Conservation (phyloP, 192 early-diverging fungal genomes). For the Backusella westeae region DNA sequence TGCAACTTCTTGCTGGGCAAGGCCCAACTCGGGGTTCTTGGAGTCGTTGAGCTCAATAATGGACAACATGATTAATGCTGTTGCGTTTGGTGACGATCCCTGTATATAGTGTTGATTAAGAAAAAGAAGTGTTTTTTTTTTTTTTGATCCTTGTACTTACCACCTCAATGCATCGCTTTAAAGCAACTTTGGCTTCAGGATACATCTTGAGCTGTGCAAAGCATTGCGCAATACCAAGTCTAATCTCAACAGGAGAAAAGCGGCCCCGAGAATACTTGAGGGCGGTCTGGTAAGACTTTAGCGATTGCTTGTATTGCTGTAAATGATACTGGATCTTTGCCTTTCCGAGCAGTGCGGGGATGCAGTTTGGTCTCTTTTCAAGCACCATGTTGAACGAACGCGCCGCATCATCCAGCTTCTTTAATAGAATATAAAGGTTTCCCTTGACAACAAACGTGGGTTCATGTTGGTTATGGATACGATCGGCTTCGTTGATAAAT, state of each 20-base stretch:
- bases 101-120: not conserved
- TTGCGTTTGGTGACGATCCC: constrained; percentile 45
- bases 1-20: constrained; percentile 41
- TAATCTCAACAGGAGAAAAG: constrained; percentile 54
- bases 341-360: constrained; percentile 62
- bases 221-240: constrained; percentile 88
- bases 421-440: constrained; percentile 50
- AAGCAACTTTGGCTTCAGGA: constrained; percentile 66
- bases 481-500: constrained; percentile 73
- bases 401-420: constrained; percentile 53
- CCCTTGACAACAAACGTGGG: constrained; percentile 76
- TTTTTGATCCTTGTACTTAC: constrained; percentile 31
- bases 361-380: constrained; percentile 45
- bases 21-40: constrained; percentile 43
- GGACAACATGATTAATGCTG: constrained; percentile 72
- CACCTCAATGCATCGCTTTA: constrained; percentile 66
- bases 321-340: constrained; percentile 60
- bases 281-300: constrained; percentile 76
- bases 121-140: too few relatives aligned
- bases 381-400: constrained; percentile 51
- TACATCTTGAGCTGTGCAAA: constrained; percentile 69
- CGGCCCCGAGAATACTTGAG: constrained; percentile 57
- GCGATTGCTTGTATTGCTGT: constrained; percentile 65
- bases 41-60: constrained; percentile 79
- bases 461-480: constrained; percentile 65